Evolutionary conservation across 805 yeast genomes (phyloP).

Genomic region (Wickerhamiella domercqiae): DNA sequence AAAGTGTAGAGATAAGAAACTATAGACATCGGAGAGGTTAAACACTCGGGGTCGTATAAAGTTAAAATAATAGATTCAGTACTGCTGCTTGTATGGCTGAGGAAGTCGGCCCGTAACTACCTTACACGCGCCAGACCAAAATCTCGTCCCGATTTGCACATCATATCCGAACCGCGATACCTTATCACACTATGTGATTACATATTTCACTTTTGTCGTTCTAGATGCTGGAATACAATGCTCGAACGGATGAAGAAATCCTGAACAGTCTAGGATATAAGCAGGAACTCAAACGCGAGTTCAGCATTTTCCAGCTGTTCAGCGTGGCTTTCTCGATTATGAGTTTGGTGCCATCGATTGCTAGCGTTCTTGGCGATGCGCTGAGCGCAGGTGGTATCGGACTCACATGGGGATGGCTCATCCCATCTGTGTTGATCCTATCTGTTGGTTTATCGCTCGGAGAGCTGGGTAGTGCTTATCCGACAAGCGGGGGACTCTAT

Average conservation of each 20-base stretch:
- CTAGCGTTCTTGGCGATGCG: slow-evolving; percentile 38
- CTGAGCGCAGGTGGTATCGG: slow-evolving; percentile 50
- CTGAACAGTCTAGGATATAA: slow-evolving; percentile 47
- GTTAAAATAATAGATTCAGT: too few relatives aligned
- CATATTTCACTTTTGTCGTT: not conserved
- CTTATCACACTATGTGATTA: too few relatives aligned
- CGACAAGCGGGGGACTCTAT: slow-evolving; percentile 64
- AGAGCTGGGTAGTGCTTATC: slow-evolving; percentile 51
- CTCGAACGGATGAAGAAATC: slow-evolving; percentile 19
- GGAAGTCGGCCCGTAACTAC: too few relatives aligned
- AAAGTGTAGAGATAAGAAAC: too few relatives aligned
- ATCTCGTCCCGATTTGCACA: too few relatives aligned
- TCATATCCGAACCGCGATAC: too few relatives aligned
- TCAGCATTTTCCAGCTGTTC: slow-evolving; percentile 47
- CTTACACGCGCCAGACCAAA: too few relatives aligned
- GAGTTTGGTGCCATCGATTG: slow-evolving; percentile 47
- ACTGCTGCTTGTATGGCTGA: too few relatives aligned
- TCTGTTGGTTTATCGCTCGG: slow-evolving; percentile 47
- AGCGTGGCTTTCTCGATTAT: slow-evolving; percentile 60
- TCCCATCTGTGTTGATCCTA: slow-evolving; percentile 40
- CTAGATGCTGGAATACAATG: not conserved
- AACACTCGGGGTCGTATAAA: too few relatives aligned
- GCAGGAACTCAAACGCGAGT: slow-evolving; percentile 48
- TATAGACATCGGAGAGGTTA: too few relatives aligned
- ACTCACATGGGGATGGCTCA: slow-evolving; percentile 60